These are phyloP conservation scores for Pichia kudriavzevii DNA, from an alignment of 1,139 yeast genomes.

Conservation along the genomic window DNA sequence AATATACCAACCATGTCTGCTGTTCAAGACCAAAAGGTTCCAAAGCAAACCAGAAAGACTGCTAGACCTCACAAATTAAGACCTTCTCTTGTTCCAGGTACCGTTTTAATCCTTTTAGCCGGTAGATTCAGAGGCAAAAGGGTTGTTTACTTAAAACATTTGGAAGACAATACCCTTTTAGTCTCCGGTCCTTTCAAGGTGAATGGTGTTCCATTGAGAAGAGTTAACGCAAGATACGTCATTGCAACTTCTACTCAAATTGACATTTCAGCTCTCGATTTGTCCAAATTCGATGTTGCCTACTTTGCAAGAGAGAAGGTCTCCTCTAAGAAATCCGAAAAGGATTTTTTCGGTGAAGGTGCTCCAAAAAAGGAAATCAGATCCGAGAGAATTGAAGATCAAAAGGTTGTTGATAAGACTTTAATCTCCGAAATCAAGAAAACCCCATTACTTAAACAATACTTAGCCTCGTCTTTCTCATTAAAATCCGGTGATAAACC, in stretches of 20 bases:
- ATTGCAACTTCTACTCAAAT: conserved; percentile 97
- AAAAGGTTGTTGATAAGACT: conserved; percentile 92
- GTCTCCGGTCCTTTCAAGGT: conserved; percentile 99
- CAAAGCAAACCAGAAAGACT: conserved; percentile 85
- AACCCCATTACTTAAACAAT: conserved; percentile 96
- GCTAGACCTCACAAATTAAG: conserved; percentile 94
- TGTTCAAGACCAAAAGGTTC: conserved; percentile 34
- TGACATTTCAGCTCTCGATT: conserved; percentile 71
- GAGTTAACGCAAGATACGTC: conserved; percentile 98
- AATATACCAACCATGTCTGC: conserved; percentile 11
- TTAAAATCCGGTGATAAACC: conserved; percentile 98
- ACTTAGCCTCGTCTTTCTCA: conserved; percentile 93
- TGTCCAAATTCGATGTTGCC: conserved; percentile 84
- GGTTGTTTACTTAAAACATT: conserved; percentile 94
- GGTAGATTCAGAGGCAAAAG: conserved; percentile 99
- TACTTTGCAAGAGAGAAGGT: conserved; percentile 94
- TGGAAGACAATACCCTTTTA: conserved; percentile 97
- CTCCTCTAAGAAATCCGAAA: conserved; percentile 73
- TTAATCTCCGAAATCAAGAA: conserved; percentile 90
- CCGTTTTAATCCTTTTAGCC: conserved; percentile 95
- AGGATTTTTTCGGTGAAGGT: conserved; percentile 76
- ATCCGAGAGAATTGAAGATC: conserved; percentile 96
- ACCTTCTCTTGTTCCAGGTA: conserved; percentile 93
- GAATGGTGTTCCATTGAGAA: conserved; percentile 99
- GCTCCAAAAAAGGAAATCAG: conserved; percentile 77